Percentiles rank a stretch among this genome's conserved stretches.
Evolutionary conservation across 768 basidiomycete species (phyloP).

Genomic region (Lactifluus volemus): DNA sequence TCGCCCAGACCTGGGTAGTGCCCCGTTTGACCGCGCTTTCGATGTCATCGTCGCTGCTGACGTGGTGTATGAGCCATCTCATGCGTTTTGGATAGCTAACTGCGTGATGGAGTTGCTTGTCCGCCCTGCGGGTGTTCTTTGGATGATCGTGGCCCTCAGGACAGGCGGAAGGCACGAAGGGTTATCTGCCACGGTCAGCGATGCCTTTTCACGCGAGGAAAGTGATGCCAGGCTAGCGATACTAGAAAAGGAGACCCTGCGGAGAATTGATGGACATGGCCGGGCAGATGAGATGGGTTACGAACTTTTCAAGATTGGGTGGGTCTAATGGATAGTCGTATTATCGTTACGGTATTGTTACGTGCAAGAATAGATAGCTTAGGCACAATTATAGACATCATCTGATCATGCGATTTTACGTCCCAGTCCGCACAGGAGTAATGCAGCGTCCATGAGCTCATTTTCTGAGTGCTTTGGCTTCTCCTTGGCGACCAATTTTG

Average conservation of each 20-base stretch:
- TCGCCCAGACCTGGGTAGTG: slow-evolving; percentile 27
- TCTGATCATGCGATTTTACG: slow-evolving; percentile 29
- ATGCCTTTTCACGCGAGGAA: slow-evolving; percentile 35
- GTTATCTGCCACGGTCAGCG: slow-evolving; percentile 46
- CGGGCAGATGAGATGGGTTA: slow-evolving; percentile 66
- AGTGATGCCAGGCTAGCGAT: slow-evolving; percentile 33
- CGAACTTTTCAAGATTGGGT: slow-evolving; percentile 62
- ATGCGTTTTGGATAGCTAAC: slow-evolving; percentile 57
- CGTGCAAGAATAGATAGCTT: slow-evolving; percentile 21
- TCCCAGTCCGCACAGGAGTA: slow-evolving; percentile 15
- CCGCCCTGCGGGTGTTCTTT: slow-evolving; percentile 43
- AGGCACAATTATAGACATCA: slow-evolving; percentile 13
- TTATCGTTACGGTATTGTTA: slow-evolving; percentile 23
- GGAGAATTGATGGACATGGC: slow-evolving; percentile 46
- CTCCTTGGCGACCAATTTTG: background rate
- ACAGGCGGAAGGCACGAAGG: slow-evolving; percentile 54
- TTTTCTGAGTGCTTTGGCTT: background rate
- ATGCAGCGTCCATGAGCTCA: slow-evolving; percentile 13
- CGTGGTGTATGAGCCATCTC: slow-evolving; percentile 64
- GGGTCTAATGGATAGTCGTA: slow-evolving; percentile 30
- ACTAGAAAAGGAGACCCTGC: slow-evolving; percentile 38
- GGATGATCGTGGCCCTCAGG: slow-evolving; percentile 67
- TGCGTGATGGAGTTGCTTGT: slow-evolving; percentile 48
- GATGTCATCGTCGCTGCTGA: slow-evolving; percentile 74
- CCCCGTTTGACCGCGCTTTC: slow-evolving; percentile 37